These are phyloP conservation scores for Colletotrichum orchidophilum DNA, from an alignment of 2,329 filamentous ascomycete genomes.

Conservation along the genomic window DNA sequence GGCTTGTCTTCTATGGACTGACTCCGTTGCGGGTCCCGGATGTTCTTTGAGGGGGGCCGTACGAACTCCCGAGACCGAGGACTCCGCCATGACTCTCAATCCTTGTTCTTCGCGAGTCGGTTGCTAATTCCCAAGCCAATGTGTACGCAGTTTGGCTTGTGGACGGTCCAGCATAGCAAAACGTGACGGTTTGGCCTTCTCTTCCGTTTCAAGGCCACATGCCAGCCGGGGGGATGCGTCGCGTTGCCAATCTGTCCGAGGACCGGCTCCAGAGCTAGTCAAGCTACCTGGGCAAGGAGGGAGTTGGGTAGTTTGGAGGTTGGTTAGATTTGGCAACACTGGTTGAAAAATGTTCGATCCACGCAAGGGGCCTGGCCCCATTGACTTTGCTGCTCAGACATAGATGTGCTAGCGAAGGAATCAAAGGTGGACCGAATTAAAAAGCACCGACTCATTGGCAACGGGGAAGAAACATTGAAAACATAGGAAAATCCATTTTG, in stretches of 20 bases:
- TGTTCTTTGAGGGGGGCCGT: background rate
- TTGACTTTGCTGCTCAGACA: background rate
- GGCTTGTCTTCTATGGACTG: background rate
- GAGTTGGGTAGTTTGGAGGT: too few relatives aligned
- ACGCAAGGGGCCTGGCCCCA: too few relatives aligned
- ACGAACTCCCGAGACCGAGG: background rate
- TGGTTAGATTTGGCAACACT: too few relatives aligned
- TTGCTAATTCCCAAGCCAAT: too few relatives aligned
- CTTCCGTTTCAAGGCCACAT: background rate
- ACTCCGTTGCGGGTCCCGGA: background rate
- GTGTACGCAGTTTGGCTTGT: too few relatives aligned
- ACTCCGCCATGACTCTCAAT: background rate
- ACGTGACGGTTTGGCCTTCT: background rate
- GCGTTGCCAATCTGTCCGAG: background rate
- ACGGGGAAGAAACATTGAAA: background rate
- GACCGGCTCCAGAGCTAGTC: too few relatives aligned
- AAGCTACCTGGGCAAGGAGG: too few relatives aligned
- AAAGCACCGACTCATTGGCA: too few relatives aligned
- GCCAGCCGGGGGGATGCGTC: background rate
- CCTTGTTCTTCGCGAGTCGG: background rate
- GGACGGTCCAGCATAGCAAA: background rate
- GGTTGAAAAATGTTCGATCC: too few relatives aligned
- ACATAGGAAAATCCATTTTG: conserved; percentile 28
- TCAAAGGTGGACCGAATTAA: background rate
- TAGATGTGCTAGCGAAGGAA: background rate